Evolutionary conservation across 352 stramenopile species (phyloP).

Genomic region (Aphanomyces stellatus): DNA sequence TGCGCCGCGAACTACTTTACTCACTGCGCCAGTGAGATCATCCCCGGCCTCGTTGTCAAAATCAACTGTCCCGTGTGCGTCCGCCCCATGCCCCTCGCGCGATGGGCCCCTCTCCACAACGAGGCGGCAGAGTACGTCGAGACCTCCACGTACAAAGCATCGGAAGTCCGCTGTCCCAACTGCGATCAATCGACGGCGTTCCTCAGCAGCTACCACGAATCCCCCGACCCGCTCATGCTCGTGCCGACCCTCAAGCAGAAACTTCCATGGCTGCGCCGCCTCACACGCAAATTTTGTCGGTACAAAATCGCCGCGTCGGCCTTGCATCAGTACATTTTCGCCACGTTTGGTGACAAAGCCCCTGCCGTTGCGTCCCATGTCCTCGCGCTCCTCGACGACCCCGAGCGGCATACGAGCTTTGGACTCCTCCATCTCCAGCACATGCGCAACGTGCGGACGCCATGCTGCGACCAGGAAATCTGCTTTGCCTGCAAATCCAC

Average conservation of each 20-base stretch:
- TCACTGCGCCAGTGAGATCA: neutral
- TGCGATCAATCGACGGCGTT: conserved; percentile 8
- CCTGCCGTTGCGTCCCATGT: neutral
- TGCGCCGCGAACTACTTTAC: neutral
- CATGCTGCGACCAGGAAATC: neutral
- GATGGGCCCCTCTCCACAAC: neutral
- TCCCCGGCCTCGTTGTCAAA: neutral
- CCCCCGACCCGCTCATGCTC: neutral
- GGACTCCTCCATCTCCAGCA: neutral
- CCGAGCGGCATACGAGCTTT: conserved; percentile 2
- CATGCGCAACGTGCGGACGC: neutral
- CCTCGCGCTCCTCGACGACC: neutral
- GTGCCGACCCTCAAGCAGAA: neutral
- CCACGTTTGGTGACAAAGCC: neutral
- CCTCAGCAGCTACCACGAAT: neutral
- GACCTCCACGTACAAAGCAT: neutral
- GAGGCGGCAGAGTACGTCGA: neutral
- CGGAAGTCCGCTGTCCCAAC: conserved; percentile 6
- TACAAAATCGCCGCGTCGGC: neutral
- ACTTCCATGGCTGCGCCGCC: conserved; percentile 8
- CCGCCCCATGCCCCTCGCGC: neutral
- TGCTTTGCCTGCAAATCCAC: conserved; percentile 11
- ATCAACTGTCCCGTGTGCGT: neutral
- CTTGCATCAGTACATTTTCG: neutral
- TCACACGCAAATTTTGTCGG: neutral